phyloP scores from a whole-genome alignment of 495 filamentous ascomycete genomes.

The Corynascus novoguineensis region DNA sequence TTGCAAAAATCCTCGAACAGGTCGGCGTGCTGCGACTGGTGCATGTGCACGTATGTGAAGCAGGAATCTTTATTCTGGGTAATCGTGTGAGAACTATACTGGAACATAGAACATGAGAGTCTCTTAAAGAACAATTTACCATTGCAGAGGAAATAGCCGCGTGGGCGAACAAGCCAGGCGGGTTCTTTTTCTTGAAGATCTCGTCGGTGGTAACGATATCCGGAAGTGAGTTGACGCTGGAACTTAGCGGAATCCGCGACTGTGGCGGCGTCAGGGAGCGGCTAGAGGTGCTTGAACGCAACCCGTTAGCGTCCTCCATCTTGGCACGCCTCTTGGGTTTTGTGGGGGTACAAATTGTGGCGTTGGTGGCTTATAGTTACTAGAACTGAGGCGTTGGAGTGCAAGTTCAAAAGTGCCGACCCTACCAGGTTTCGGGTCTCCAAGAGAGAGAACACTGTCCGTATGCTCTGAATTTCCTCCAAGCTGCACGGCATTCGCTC shows the following conservation, averaged over 20 bases:
- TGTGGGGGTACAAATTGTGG: not conserved
- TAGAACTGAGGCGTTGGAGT: too few relatives aligned
- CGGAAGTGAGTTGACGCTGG: not conserved
- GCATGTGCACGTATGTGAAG: conserved; percentile 85
- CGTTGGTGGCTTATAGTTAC: not conserved
- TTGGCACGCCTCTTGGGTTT: not conserved
- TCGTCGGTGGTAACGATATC: not conserved
- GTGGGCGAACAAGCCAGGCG: not conserved
- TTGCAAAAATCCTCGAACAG: conserved; percentile 84
- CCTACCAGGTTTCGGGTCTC: too few relatives aligned
- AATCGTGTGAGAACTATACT: not conserved
- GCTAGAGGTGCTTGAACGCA: not conserved
- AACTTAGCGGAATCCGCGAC: conserved; percentile 1
- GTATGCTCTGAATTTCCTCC: too few relatives aligned
- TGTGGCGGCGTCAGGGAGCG: conserved; percentile 8
- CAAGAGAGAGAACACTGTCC: too few relatives aligned
- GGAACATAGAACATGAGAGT: too few relatives aligned
- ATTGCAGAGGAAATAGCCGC: conserved; percentile 9
- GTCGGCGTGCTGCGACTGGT: conserved; percentile 72
- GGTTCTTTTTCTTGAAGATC: not conserved
- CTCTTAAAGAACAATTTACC: conserved; percentile 5
- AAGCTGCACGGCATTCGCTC: too few relatives aligned
- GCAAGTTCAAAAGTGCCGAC: too few relatives aligned
- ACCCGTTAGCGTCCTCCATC: not conserved
- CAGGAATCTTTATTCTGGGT: conserved; percentile 82